Conservation (phyloP, 2,329 filamentous ascomycete genomes). For the Ceratocystis destructans region DNA sequence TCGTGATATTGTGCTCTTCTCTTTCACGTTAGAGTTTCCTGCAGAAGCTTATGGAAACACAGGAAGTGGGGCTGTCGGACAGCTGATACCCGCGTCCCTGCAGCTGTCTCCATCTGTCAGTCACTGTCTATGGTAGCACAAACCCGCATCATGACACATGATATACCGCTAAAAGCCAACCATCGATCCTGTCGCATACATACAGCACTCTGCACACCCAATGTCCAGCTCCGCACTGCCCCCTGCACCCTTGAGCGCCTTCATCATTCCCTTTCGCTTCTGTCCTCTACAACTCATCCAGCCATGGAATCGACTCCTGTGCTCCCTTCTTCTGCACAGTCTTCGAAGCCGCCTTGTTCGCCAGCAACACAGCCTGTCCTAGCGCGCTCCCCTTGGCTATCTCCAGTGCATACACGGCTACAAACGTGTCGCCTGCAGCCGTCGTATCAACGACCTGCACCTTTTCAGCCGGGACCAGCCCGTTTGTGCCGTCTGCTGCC, state of each 20-base stretch:
- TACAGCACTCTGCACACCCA: not conserved
- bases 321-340: constrained; percentile 19
- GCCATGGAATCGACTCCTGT: constrained; percentile 19
- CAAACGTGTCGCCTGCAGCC: constrained; percentile 61
- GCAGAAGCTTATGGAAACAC: constrained; percentile 15
- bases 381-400: constrained; percentile 14
- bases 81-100: not conserved
- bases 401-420: constrained; percentile 47
- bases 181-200: not conserved
- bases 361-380: constrained; percentile 12
- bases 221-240: not conserved
- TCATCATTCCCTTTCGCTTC: not conserved
- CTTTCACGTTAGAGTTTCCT: constrained; percentile 2
- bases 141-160: not conserved
- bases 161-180: not conserved
- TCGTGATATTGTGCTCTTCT: not conserved
- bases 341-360: constrained; percentile 17
- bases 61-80: not conserved
- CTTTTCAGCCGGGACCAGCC: constrained; percentile 32
- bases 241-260: not conserved
- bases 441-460: constrained; percentile 60
- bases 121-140: not conserved
- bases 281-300: constrained; percentile 15
- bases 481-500: constrained; percentile 29
- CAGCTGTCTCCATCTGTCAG: not conserved